phyloP scores from a whole-genome alignment of 306 rosid species.

The Oxytropis ochrocephala region DNA sequence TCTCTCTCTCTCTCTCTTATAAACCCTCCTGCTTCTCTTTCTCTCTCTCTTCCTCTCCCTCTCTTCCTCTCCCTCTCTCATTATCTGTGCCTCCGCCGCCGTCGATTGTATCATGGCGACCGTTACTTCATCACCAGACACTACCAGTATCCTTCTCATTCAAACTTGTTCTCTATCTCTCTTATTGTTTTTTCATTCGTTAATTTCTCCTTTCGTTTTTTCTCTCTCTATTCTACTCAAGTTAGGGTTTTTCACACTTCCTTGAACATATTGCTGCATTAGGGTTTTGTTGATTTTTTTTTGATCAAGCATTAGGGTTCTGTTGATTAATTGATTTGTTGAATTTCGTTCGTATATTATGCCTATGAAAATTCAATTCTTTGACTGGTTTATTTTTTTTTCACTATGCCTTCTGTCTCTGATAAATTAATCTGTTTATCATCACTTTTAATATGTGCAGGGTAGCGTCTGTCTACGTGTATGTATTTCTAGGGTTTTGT shows the following conservation, averaged over 20 bases:
- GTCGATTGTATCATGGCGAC: slow-evolving; percentile 10
- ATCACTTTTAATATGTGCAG: not conserved
- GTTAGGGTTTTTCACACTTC: not conserved
- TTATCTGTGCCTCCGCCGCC: not conserved
- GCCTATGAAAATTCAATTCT: not conserved
- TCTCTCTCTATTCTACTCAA: not conserved
- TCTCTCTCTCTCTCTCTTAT: not conserved
- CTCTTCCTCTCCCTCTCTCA: not conserved
- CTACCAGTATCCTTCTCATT: not conserved
- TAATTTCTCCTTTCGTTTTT: not conserved
- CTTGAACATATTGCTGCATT: not conserved
- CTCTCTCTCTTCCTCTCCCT: not conserved
- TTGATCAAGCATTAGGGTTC: not conserved
- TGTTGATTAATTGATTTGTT: not conserved
- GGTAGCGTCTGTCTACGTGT: not conserved
- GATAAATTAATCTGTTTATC: not conserved
- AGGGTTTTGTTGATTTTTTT: not conserved
- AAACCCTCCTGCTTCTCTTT: not conserved
- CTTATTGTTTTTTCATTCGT: not conserved
- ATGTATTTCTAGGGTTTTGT: not conserved
- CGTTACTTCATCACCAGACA: slow-evolving; percentile 10
- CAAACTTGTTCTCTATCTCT: not conserved
- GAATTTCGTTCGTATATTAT: not conserved
- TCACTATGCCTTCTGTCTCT: not conserved
- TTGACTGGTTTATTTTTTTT: not conserved